These are phyloP conservation scores for Diutina siamensis DNA, from an alignment of 1,139 yeast species.

Conservation along the genomic window DNA sequence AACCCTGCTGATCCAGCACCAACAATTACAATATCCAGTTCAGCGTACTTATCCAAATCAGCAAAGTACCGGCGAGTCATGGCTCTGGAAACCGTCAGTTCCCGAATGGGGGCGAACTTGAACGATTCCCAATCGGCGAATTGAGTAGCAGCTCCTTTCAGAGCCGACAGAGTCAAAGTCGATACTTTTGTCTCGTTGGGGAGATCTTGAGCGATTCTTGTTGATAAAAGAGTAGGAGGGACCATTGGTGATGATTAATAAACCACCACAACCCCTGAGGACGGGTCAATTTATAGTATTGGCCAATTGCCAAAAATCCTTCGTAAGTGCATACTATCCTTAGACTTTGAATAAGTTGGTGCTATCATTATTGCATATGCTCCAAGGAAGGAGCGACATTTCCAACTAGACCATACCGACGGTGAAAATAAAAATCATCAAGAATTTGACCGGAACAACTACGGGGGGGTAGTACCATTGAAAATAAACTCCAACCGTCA, in stretches of 20 bases:
- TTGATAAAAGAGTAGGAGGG: background rate
- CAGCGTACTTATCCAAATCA: slow-evolving; percentile 65
- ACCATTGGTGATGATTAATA: background rate
- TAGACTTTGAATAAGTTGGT: too few relatives aligned
- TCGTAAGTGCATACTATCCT: too few relatives aligned
- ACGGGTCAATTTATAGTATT: too few relatives aligned
- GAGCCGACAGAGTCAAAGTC: background rate
- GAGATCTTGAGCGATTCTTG: background rate
- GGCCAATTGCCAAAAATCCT: too few relatives aligned
- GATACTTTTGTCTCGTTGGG: background rate
- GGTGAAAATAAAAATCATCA: too few relatives aligned
- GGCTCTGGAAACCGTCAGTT: slow-evolving; percentile 73
- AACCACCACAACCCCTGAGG: too few relatives aligned
- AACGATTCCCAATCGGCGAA: slow-evolving; percentile 58
- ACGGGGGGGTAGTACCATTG: too few relatives aligned
- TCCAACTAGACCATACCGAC: too few relatives aligned
- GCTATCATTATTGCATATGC: too few relatives aligned
- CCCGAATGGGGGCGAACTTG: slow-evolving; percentile 62
- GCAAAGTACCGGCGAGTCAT: slow-evolving; percentile 70
- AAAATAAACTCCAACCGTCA: too few relatives aligned
- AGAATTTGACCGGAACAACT: too few relatives aligned
- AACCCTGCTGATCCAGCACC: slow-evolving; percentile 79
- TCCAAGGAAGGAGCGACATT: too few relatives aligned
- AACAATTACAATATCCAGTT: slow-evolving; percentile 61
- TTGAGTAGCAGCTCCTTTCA: background rate